Conservation (phyloP, 805 yeast species). For the Zygotorulaspora danielsina region DNA sequence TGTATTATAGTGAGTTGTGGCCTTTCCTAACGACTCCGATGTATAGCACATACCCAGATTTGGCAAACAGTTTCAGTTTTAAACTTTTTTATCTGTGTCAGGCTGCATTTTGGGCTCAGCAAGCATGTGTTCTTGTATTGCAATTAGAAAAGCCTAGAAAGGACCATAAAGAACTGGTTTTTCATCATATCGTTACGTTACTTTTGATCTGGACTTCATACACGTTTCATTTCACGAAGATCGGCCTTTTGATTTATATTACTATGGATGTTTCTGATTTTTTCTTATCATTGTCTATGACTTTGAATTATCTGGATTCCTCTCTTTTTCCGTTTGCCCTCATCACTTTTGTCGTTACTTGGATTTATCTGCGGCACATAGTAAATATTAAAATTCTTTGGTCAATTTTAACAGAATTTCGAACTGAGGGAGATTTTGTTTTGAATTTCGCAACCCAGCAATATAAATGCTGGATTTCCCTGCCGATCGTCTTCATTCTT, state of each 20-base stretch:
- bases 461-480: constrained; percentile 94
- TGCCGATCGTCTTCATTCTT: constrained; percentile 77
- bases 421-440: constrained; percentile 74
- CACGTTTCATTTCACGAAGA: constrained; percentile 93
- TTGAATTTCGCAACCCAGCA: constrained; percentile 87
- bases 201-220: constrained; percentile 82
- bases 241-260: constrained; percentile 84
- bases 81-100: constrained; percentile 84
- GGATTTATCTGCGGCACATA: constrained; percentile 90
- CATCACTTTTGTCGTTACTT: constrained; percentile 57
- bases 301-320: constrained; percentile 80
- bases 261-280: constrained; percentile 97
- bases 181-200: constrained; percentile 91
- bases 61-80: constrained; percentile 60
- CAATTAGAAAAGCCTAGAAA: constrained; percentile 94
- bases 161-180: constrained; percentile 84
- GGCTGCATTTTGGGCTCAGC: constrained; percentile 98
- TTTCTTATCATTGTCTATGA: constrained; percentile 77
- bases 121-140: constrained; percentile 72
- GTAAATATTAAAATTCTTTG: constrained; percentile 74
- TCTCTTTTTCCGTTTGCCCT: constrained; percentile 60
- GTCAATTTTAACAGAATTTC: constrained; percentile 82
- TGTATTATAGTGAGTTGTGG: constrained; percentile 84
- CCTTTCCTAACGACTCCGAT: constrained; percentile 79
- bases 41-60: constrained; percentile 80